phyloP scores from a whole-genome alignment of 2,329 filamentous ascomycete genomes.

The Exserohilum rostratum region DNA sequence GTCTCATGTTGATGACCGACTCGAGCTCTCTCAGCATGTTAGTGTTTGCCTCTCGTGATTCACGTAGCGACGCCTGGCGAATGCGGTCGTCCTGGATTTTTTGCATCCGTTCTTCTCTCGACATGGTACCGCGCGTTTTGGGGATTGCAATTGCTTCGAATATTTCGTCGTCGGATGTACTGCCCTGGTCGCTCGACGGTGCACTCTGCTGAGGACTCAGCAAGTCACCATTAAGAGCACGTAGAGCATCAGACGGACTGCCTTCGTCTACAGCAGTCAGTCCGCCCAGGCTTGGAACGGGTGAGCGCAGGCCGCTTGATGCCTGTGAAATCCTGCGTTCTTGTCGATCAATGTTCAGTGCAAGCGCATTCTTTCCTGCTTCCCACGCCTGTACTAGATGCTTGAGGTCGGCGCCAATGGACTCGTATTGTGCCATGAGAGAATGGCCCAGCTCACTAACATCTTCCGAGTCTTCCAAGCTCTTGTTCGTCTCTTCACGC shows the following conservation, averaged over 20 bases:
- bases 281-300: conserved; percentile 66
- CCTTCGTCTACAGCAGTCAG: conserved; percentile 62
- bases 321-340: conserved; percentile 65
- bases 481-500: conserved; percentile 84
- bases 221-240: conserved; percentile 76
- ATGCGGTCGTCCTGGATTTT: conserved; percentile 88
- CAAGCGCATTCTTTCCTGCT: conserved; percentile 77
- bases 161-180: conserved; percentile 72
- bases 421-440: conserved; percentile 90
- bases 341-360: conserved; percentile 80
- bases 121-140: conserved; percentile 69
- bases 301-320: conserved; percentile 55
- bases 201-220: conserved; percentile 51
- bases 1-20: conserved; percentile 70
- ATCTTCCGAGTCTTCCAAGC: conserved; percentile 73
- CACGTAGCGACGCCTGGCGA: conserved; percentile 71
- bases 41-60: conserved; percentile 79
- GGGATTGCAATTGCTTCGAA: conserved; percentile 89
- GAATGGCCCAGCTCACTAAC: conserved; percentile 75
- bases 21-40: conserved; percentile 94
- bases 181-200: conserved; percentile 56
- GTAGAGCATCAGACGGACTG: conserved; percentile 71
- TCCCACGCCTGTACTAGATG: conserved; percentile 58
- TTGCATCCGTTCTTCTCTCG: conserved; percentile 82
- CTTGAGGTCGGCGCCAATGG: conserved; percentile 85